These are phyloP conservation scores for Colletotrichum sp. DNA, from an alignment of 2,329 filamentous ascomycete genomes.

Conservation along the genomic window DNA sequence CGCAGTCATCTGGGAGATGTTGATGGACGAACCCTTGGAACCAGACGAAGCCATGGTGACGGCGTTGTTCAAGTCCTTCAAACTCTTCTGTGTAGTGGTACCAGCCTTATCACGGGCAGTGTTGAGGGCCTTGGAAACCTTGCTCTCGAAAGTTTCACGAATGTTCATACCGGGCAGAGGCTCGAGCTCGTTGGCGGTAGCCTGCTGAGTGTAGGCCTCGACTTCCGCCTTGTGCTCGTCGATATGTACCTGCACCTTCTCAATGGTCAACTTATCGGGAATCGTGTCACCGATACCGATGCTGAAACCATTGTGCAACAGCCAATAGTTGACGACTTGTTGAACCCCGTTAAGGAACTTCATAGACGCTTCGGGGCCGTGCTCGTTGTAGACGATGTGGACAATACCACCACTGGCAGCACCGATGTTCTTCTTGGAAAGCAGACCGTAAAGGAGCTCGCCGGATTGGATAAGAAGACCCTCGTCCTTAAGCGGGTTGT, in stretches of 20 bases:
- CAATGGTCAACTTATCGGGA: slow-evolving; percentile 84
- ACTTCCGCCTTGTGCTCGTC: slow-evolving; percentile 83
- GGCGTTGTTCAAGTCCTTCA: slow-evolving; percentile 96
- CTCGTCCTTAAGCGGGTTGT: slow-evolving; percentile 73
- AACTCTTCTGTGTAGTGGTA: slow-evolving; percentile 86
- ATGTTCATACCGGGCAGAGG: slow-evolving; percentile 98
- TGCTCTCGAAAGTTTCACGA: slow-evolving; percentile 96
- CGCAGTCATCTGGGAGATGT: slow-evolving; percentile 99
- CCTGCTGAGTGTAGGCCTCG: slow-evolving; percentile 73
- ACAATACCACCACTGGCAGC: slow-evolving; percentile 89
- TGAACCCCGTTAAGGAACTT: slow-evolving; percentile 96
- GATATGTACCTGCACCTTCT: slow-evolving; percentile 83
- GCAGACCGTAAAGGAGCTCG: slow-evolving; percentile 86
- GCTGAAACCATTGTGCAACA: slow-evolving; percentile 94
- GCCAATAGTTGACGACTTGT: slow-evolving; percentile 95
- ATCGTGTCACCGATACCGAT: slow-evolving; percentile 99
- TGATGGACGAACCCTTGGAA: slow-evolving; percentile 98
- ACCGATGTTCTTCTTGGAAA: slow-evolving; percentile 94
- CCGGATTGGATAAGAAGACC: slow-evolving; percentile 85
- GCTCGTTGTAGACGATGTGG: slow-evolving; percentile 95
- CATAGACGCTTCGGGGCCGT: slow-evolving; percentile 84
- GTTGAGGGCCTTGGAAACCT: slow-evolving; percentile 93
- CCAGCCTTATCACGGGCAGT: slow-evolving; percentile 96
- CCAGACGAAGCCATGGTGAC: slow-evolving; percentile 96
- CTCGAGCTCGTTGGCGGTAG: slow-evolving; percentile 87